Percentiles rank a stretch among this genome's conserved stretches.
Conservation (phyloP, 2,329 filamentous ascomycete genomes). For the Colletotrichum sp. region DNA sequence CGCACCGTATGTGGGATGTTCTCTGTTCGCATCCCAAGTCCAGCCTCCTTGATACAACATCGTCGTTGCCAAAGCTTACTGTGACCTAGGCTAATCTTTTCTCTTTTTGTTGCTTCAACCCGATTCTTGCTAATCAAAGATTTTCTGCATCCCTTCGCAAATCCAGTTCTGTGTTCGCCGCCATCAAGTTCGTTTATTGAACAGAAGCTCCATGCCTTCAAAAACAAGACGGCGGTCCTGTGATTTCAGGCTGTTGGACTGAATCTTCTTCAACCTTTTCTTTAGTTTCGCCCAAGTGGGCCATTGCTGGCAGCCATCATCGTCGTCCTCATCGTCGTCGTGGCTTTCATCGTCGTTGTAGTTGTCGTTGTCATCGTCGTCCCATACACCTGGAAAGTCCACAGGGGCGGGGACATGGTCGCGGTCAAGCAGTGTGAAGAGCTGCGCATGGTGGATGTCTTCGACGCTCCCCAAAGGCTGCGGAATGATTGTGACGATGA, state of each 20-base stretch:
- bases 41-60: not conserved
- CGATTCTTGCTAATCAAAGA: not conserved
- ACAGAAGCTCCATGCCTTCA: not conserved
- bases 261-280: not conserved
- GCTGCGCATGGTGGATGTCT: not conserved
- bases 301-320: not conserved
- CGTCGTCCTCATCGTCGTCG: not conserved
- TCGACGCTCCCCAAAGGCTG: accelerated
- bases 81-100: too few species aligned
- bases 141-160: not conserved
- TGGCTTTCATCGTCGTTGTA: not conserved
- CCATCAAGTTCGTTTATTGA: not conserved
- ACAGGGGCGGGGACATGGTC: not conserved
- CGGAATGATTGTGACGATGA: not conserved
- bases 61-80: too few species aligned
- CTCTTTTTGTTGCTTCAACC: not conserved
- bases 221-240: not conserved
- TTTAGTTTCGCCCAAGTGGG: not conserved
- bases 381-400: too few species aligned
- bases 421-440: not conserved
- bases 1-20: not conserved
- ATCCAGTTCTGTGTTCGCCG: accelerated
- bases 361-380: not conserved
- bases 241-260: accelerated
- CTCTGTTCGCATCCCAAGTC: not conserved